Base-by-base conservation (phyloP, 2,329 filamentous ascomycete species). In the Aspergillus cejpii region DNA sequence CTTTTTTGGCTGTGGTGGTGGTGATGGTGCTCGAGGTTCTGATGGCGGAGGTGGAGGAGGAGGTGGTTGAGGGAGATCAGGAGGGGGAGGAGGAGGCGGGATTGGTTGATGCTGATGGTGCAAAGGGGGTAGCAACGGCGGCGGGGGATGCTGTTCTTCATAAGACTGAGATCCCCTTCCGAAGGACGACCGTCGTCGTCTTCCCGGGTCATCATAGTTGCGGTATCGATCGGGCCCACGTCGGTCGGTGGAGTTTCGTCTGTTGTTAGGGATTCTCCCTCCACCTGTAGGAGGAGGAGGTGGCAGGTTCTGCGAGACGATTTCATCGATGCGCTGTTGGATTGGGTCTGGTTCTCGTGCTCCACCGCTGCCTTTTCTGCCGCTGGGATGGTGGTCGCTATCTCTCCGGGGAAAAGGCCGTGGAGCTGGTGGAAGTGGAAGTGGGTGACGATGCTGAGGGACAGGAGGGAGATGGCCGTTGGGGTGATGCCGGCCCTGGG, bases 301-400 rank as follows among this genome's bases (percentile, higher is more conserved):
- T 37, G 54, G 29, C 45, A 57, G 47, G 41, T 56, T 57, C 34
- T 59, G 53, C 34, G 59, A 52, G 19, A 66, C 59, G 39, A 67
- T 66, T 43, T 62, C 56, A 39, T 67, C 64, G 39, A 67, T 67
- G 7, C 62, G 59, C 45, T 61, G 61, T 41, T 66, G 64, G 33
- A 67, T 58, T 8, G 62, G 56, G 39, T 67, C 63, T 12, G 48
- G 6, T n/a, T 43, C 37, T 20, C 37, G 39, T 37, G 17, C 14
- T 17, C 45, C 26, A 19, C 50, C 43, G 26, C 40, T 39, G 11
- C 34, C 39, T 27, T 38, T 38, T 10, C 26, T 44, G 14, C 40
- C 45, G 19, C 10, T 38, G 19, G 43, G 45, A 11, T 39, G 44
- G 29, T 43, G 46, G 40, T 54, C 47, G 27, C 47, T 52, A 23